Base-by-base conservation (phyloP, 2,329 filamentous ascomycete species). In the Aspergillus arachidicola region DNA sequence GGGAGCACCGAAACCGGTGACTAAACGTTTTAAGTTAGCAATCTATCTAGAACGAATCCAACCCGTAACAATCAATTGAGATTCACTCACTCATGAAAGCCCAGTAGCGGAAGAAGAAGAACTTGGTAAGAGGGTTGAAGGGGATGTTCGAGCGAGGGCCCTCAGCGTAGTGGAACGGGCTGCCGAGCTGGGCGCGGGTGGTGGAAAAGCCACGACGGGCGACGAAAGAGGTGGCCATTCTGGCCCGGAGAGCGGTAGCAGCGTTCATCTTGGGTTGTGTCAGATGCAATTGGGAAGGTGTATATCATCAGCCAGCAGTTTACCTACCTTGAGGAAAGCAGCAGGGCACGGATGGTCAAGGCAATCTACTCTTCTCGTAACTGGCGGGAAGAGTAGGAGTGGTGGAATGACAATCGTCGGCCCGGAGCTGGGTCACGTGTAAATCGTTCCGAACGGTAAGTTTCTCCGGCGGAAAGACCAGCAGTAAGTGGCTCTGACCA, bases 161-260 rank as follows among this genome's bases (percentile, higher is more conserved):
- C 85, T 98, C 94, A 73, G 94, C 91, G 86, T 99, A 99, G 87
- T 99, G 95, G 90, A 96, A 97, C 69, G 94, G 94, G 79, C 92
- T 96, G 74, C 86, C 87, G 79, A 96, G 84, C 81, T 92, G 93
- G 79, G 91, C 83, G 77, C 92, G 92, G 79, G 94, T 96, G 76
- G 92, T 89, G 82, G 93, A 91, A 90, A 99, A 97, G 84, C 91
- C 93, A 82, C 95, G 94, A 85, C 93, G 93, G 86, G 90, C 87
- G 83, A 93, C 85, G 78, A 89, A 80, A 70, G 86, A 83, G 77
- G 89, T 88, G 78, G 89, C 85, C 77, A 81, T 77, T 71, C 80
- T 75, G 82, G 88, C 86, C 79, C 91, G 90, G 83, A 87, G 79
- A 72, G 84, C 84, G 72, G 85, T 78, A 78, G 84, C 84, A 72